Evolutionary conservation across 2,329 filamentous ascomycete genomes (phyloP).

Genomic region (Endocalyx cinctus): DNA sequence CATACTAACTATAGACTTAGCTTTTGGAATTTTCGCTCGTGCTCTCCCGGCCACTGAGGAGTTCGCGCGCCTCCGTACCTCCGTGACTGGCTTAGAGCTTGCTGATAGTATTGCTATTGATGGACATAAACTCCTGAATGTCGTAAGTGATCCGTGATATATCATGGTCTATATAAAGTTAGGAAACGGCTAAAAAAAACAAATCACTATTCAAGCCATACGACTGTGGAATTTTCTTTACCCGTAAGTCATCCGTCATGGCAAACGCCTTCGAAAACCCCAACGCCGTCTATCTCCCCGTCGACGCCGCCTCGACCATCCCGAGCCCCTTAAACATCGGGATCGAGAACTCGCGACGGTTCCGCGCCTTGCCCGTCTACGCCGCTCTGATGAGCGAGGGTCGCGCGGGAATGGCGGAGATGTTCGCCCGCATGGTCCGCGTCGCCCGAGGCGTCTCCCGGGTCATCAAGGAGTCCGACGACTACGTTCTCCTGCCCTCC

Average conservation of each 20-base stretch:
- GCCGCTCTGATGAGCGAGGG: conserved; percentile 74
- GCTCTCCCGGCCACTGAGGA: conserved; percentile 53
- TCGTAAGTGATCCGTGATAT: conserved; percentile 45
- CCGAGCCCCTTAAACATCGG: conserved; percentile 83
- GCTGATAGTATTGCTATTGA: conserved; percentile 86
- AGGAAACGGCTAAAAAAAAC: not conserved
- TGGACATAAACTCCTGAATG: conserved; percentile 88
- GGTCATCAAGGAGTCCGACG: conserved; percentile 53
- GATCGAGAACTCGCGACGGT: conserved; percentile 85
- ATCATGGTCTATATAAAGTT: not conserved
- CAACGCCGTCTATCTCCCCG: conserved; percentile 74
- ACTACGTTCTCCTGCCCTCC: conserved; percentile 23
- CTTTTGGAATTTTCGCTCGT: conserved; percentile 80
- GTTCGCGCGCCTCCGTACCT: conserved; percentile 49
- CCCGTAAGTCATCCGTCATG: conserved; percentile 55
- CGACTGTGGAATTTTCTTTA: conserved; percentile 87
- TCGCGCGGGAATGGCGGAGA: conserved; percentile 58
- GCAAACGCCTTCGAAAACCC: conserved; percentile 72
- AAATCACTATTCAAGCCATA: conserved; percentile 58
- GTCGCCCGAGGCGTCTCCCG: conserved; percentile 64
- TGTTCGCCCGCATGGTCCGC: conserved; percentile 68
- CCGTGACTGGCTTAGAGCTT: conserved; percentile 64
- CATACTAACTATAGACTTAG: no score
- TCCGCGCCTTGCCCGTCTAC: conserved; percentile 87
- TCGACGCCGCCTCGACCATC: conserved; percentile 41